Evolutionary conservation across 1,139 yeast species (phyloP).

Genomic region (Yamadazyma dushanensis): DNA sequence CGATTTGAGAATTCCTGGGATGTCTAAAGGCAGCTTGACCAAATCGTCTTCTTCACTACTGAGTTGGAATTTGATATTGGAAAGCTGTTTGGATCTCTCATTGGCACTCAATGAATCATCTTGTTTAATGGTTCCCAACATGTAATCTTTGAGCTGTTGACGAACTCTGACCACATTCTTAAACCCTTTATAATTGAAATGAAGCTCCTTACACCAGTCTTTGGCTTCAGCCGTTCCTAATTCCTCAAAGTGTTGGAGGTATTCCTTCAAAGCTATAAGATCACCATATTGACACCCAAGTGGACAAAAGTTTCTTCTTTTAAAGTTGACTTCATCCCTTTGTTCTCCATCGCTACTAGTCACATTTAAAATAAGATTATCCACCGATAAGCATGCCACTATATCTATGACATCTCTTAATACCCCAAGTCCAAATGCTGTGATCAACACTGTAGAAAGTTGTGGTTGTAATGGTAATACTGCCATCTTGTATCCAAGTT

Average conservation of each 20-base stretch:
- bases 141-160: constrained; percentile 72
- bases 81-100: constrained; percentile 29
- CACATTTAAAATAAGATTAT: constrained; percentile 71
- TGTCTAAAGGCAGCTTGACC: constrained; percentile 40
- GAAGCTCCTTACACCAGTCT: constrained; percentile 82
- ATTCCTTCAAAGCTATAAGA: constrained; percentile 76
- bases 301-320: constrained; percentile 63
- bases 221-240: constrained; percentile 50
- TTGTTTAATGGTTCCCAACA: constrained; percentile 48
- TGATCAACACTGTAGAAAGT: constrained; percentile 80
- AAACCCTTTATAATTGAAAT: constrained; percentile 77
- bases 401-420: constrained; percentile 77
- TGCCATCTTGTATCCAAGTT: constrained; percentile 81
- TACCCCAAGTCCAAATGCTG: constrained; percentile 61
- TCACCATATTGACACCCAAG: constrained; percentile 79
- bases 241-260: constrained; percentile 59
- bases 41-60: constrained; percentile 24
- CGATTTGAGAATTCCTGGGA: constrained; percentile 65
- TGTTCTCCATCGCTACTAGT: constrained; percentile 66
- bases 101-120: constrained; percentile 31
- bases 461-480: constrained; percentile 89
- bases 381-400: constrained; percentile 90
- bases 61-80: constrained; percentile 22
- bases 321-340: constrained; percentile 75
- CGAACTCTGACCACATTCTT: constrained; percentile 74